Evolutionary conservation across 768 basidiomycete species (phyloP).

Genomic region (Cystofilobasidium ferigula): DNA sequence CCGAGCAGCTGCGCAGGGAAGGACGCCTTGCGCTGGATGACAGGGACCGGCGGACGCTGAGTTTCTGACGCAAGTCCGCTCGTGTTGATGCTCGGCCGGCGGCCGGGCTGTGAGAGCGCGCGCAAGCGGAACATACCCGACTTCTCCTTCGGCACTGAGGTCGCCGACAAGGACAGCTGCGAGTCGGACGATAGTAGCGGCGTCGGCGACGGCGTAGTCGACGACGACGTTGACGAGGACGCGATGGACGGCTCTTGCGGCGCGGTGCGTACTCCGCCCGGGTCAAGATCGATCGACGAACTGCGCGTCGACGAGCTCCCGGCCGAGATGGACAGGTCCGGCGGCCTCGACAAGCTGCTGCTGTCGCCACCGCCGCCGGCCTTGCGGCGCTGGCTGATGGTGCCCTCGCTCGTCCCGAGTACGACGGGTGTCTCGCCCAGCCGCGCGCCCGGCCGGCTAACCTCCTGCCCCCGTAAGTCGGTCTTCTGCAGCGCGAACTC

Average conservation of each 20-base stretch:
- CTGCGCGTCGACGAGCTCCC: neutral
- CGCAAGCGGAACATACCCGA: neutral
- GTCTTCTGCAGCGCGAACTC: too few species aligned
- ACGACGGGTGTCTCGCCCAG: neutral
- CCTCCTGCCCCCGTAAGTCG: too few species aligned
- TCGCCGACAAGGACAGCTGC: neutral
- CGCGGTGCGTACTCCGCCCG: neutral
- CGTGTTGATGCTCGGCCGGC: neutral
- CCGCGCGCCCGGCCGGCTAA: neutral
- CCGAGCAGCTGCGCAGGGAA: neutral
- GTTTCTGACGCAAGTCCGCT: too few species aligned
- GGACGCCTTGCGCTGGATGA: slow-evolving; percentile 4
- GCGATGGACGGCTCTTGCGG: neutral
- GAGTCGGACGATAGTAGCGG: neutral
- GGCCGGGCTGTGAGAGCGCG: neutral
- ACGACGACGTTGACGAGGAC: neutral
- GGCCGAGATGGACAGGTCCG: neutral
- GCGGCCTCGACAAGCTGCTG: too few species aligned
- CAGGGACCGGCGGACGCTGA: neutral
- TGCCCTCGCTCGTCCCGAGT: slow-evolving; percentile 3
- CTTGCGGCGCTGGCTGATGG: neutral
- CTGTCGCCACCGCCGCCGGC: neutral
- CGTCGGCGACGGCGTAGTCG: neutral
- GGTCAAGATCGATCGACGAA: slow-evolving; percentile 1
- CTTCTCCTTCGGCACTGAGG: neutral